Base-by-base conservation (phyloP, 169 alveolate genomes). In the Plasmodium reichenowi region DNA sequence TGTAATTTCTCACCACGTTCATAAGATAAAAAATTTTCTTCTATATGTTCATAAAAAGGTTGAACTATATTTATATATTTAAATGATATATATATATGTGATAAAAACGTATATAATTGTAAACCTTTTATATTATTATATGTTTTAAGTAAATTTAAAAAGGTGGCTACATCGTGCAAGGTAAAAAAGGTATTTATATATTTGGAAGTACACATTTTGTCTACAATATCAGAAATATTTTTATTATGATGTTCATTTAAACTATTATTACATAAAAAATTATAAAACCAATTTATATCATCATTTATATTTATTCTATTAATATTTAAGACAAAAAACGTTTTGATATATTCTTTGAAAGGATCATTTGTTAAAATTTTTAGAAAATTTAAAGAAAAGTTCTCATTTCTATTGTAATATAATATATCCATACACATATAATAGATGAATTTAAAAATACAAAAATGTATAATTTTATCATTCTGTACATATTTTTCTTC, bases 131-230 rank as follows among this genome's bases (percentile, higher is more conserved):
- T 54, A 68, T 83, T 83, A n/a, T n/a, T 12, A 48, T 63, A 58
- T 54, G 12, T 63, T 32, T 24, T 59, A 48, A 83, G 52, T 17
- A 83, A 83, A 83, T 10, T 17, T 74, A 83, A 38, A 22, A 83
- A 83, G 10, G 80, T 13, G 20, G 91, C 54, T 50, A 83, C 62
- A 50, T 83, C 91, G 43, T 83, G 91, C 7, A 83, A 60, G 43
- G 68, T 83, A 63, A 70, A 83, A 66, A 38, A 43, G 78, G 64
- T 78, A 45, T 32, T 13, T 45, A n/a, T 50, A 50, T 26, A 12
- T 78, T 22, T 78, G 4, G 76, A 58, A 45, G 20, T 64, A 63
- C 9, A 48, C 24, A 58, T 70, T 47, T 50, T 17, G 26, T 13
- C 32, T 12, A 13, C 48, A 0, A 50, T n/a, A 29, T 43, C 2